Evolutionary conservation across 768 basidiomycete species (phyloP), one percentile per base, ranked within the genome.

Genomic region (Suillus hirtellus): DNA sequence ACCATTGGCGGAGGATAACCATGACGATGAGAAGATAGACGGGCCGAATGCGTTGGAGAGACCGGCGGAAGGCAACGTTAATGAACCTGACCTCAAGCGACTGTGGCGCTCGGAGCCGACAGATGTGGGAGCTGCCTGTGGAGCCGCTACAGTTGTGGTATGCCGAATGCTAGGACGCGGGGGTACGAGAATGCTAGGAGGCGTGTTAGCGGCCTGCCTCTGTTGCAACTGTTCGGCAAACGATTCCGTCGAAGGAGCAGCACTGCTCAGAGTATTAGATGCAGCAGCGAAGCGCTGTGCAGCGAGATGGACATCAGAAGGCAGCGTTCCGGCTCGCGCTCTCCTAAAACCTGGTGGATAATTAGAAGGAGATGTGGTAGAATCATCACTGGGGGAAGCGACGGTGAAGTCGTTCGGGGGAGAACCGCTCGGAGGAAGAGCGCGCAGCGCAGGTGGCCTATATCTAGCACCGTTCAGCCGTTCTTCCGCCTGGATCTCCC

Each of bases 301-400:
- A 63, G 90, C 91, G 69, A 94, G 88, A 72, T 91, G 89, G 60
- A 96, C 89, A 75, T 96, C 96, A 69, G 95, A 96, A 78, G 96
- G 96, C 72, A 98, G 86, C 82, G 96, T 98, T 63, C 95, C 96
- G 68, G 96, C 96, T 88, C 95, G 89, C 72, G 95, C 93, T 82
- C 95, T 88, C 80, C 93, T 87, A 76, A 95, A 96, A 65, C 93
- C 92, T 61, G 90, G 82, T 65, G 92, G 90, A 75, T 86, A 92
- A 78, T 87, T 90, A 74, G 88, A 87, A 67, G 89, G 82, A 69
- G 91, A 86, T 72, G 89, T 71, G 64, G 81, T 74, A 67, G 82
- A 75, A 70, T 78, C 78, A 77, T 90, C 89, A 70, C 79, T 81
- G 61, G 84, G 80, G 54, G 86, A 84, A 69, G 82, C 78, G 72